These are phyloP conservation scores for Penicillium sumatraense DNA, from an alignment of 2,329 filamentous ascomycete genomes.

Conservation along the genomic window DNA sequence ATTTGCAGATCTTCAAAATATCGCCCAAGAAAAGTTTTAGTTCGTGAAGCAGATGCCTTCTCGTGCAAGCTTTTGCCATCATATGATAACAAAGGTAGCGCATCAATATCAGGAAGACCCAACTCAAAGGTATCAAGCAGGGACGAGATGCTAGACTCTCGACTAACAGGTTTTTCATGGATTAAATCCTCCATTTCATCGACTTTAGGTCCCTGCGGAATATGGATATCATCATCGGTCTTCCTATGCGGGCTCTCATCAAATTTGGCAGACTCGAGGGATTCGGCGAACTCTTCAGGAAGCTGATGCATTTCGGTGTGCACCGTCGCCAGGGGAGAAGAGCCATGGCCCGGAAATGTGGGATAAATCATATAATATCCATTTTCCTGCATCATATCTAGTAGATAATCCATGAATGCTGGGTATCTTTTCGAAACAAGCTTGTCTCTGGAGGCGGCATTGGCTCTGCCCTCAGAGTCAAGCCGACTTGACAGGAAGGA, in stretches of 20 bases:
- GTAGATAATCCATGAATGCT: constrained; percentile 76
- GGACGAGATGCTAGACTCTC: constrained; percentile 52
- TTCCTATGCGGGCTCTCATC: not conserved
- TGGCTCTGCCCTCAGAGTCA: constrained; percentile 31
- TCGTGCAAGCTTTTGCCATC: constrained; percentile 56
- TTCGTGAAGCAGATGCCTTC: not conserved
- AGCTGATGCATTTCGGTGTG: constrained; percentile 75
- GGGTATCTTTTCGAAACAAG: constrained; percentile 70
- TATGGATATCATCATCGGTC: not conserved
- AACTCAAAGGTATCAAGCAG: constrained; percentile 52
- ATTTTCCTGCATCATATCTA: constrained; percentile 75
- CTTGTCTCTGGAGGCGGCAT: constrained; percentile 47
- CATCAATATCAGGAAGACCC: constrained; percentile 52
- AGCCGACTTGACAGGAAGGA: constrained; percentile 73
- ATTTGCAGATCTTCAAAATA: too few species aligned
- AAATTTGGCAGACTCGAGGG: constrained; percentile 20
- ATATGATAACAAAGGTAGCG: constrained; percentile 67
- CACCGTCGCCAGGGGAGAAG: constrained; percentile 67
- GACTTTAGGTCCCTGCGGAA: not conserved
- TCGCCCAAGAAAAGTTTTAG: not conserved
- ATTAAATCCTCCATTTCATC: constrained; percentile 18
- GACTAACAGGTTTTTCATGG: constrained; percentile 35
- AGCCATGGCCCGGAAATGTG: constrained; percentile 52
- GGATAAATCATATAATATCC: constrained; percentile 85
- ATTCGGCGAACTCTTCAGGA: constrained; percentile 67